Base-by-base conservation (phyloP, 2,329 filamentous ascomycete species). In the Verticillium nonalfalfae region DNA sequence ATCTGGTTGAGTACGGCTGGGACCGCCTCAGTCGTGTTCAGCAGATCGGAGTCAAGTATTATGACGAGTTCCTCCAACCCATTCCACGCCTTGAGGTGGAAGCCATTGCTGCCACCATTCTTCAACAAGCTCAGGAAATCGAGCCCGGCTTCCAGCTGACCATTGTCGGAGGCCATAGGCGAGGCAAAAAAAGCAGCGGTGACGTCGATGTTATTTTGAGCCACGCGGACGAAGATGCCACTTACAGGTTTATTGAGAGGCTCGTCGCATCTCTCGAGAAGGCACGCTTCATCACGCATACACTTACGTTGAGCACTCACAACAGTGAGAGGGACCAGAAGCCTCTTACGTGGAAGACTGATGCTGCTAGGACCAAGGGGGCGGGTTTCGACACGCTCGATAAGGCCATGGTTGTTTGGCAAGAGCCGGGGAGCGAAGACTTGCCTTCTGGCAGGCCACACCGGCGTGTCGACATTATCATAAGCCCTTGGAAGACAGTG, bases 11-110 rank as follows among this genome's bases (percentile, higher is more conserved):
- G 69, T 83, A 87, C 68, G 93, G 90, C 11, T 98, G 94, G 94
- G 72, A 79, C 21, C 80, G 74, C 0, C 79, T 98, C 1, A 89
- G 82, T 0, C 86, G 93, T 13, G 90, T 91, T 1, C 94, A 97
- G 73, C 93, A 98, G 72, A 96, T 98, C 60, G 94, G 95, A 0
- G 79, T 97, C 55, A 98, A 98, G 72, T 97, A 88, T 75, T 97
- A 96, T 72, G 90, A 96, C 38, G 94, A 98, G 65, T 90, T 99
- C 60, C 77, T 84, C 56, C 74, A 81, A 15, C 86, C 84, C 14
- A 91, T 98, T 4, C 83, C 91, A 0, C 85, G 93, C 1, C 62
- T 70, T 0, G 93, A 98, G 72, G 90, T 92, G 0, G 87, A 91
- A 66, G 69, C 72, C 0, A 96, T 97, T 59, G 85, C 84, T 0